Percentiles rank a stretch among this genome's conserved stretches.
These are phyloP conservation scores for Cyclotella sp. DNA, from an alignment of 108 stramenopile genomes.

Conservation along the genomic window DNA sequence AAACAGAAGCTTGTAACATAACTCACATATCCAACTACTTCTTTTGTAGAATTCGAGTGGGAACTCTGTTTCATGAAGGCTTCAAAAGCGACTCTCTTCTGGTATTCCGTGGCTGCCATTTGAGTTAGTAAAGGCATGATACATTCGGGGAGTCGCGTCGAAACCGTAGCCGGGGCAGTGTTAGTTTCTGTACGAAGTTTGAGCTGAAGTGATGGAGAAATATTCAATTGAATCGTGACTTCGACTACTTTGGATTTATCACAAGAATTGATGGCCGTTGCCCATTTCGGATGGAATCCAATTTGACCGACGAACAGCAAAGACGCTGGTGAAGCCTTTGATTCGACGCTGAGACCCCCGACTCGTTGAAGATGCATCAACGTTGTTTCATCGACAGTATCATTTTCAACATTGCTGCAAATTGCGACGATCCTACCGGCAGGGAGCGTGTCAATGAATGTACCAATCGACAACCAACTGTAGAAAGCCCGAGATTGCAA, in stretches of 20 bases:
- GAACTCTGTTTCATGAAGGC: slow-evolving; percentile 44
- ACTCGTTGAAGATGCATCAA: slow-evolving; percentile 23
- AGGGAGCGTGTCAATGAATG: slow-evolving; percentile 63
- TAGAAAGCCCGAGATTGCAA: slow-evolving; percentile 70
- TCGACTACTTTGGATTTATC: slow-evolving; percentile 31
- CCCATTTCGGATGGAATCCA: slow-evolving; percentile 71
- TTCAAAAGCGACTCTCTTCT: slow-evolving; percentile 74
- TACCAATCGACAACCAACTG: slow-evolving; percentile 48
- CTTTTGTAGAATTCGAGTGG: slow-evolving; percentile 12
- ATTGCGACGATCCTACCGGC: slow-evolving; percentile 65
- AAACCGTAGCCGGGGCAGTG: slow-evolving; percentile 55
- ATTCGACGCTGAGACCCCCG: slow-evolving; percentile 46
- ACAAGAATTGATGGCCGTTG: slow-evolving; percentile 44
- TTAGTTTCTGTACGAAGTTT: slow-evolving; percentile 55
- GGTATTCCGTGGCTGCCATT: slow-evolving; percentile 57
- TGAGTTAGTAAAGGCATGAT: slow-evolving; percentile 76
- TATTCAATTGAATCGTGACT: slow-evolving; percentile 35
- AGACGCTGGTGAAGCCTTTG: background rate
- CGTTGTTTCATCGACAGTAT: slow-evolving; percentile 9
- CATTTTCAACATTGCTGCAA: slow-evolving; percentile 37
- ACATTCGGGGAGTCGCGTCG: slow-evolving; percentile 71
- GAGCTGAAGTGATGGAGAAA: slow-evolving; percentile 3
- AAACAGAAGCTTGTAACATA: background rate
- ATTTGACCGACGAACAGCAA: slow-evolving; percentile 70
- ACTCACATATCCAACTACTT: slow-evolving; percentile 62